A percentile compares a stretch with the other conserved stretches of the same genome.
Evolutionary conservation across 2,329 filamentous ascomycete genomes (phyloP).

Genomic region (Beauveria sp.): DNA sequence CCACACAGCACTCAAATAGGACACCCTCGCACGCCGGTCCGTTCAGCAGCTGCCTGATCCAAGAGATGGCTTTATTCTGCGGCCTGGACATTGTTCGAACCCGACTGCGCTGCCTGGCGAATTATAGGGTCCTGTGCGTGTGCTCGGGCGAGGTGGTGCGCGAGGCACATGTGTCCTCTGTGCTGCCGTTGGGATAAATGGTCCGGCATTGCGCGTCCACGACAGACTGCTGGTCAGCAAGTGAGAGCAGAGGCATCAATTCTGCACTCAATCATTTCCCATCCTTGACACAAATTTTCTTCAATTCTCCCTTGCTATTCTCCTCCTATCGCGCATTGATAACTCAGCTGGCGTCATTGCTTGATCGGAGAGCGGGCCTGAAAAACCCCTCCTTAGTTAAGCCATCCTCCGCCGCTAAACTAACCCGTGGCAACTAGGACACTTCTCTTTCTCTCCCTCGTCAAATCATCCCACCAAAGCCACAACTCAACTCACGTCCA

Average conservation of each 20-base stretch:
- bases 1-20: conserved; percentile 2
- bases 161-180: conserved; percentile 10
- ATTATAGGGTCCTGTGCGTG: neutral
- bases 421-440: conserved; percentile 25
- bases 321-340: conserved; percentile 1
- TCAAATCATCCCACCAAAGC: conserved; percentile 18
- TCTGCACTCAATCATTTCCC: neutral
- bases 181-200: conserved; percentile 3
- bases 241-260: neutral
- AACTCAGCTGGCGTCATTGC: conserved; percentile 9
- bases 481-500: conserved; percentile 18
- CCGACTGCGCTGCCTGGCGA: neutral
- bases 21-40: neutral
- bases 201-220: neutral
- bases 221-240: neutral
- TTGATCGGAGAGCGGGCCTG: conserved; percentile 12
- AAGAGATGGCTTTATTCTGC: neutral
- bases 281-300: neutral
- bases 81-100: neutral
- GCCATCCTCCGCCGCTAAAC: conserved; percentile 16
- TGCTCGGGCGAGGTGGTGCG: neutral
- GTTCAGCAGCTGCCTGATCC: neutral
- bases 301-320: neutral
- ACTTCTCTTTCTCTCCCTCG: conserved; percentile 17
- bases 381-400: conserved; percentile 13